Percentiles rank a stretch among this genome's conserved stretches.
Evolutionary conservation across 1,284 basidiomycete genomes (phyloP).

Genomic region (Meira nashicola): DNA sequence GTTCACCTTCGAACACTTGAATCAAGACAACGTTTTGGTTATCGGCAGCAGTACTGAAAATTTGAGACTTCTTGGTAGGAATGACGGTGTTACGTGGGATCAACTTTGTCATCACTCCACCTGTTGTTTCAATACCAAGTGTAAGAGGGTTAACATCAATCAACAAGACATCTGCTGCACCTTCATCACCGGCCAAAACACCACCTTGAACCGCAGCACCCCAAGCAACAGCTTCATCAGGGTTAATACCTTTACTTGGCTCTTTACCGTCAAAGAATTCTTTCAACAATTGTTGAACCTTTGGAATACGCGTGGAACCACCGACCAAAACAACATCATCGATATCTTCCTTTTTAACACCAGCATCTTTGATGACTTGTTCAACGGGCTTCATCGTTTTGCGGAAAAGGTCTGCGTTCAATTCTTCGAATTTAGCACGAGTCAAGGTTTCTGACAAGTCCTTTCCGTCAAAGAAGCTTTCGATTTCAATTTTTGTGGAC

Average conservation of each 20-base stretch:
- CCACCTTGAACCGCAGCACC: constrained; percentile 97
- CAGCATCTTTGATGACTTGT: constrained; percentile 95
- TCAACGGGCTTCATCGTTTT: constrained; percentile 99
- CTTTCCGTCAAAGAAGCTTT: constrained; percentile 85
- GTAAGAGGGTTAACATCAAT: constrained; percentile 93
- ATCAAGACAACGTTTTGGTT: constrained; percentile 58
- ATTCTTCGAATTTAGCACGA: constrained; percentile 95
- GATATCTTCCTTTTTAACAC: constrained; percentile 93
- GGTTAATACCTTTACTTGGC: constrained; percentile 87
- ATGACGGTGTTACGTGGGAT: constrained; percentile 96
- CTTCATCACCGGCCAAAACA: constrained; percentile 83
- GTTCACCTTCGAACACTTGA: constrained; percentile 86
- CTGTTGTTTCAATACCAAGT: constrained; percentile 96
- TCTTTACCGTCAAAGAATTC: constrained; percentile 86
- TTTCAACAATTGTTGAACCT: constrained; percentile 92
- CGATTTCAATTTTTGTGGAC: constrained; percentile 69
- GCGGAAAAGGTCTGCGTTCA: constrained; percentile 97
- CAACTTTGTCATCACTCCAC: constrained; percentile 96
- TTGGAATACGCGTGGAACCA: constrained; percentile 97
- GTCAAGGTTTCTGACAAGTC: constrained; percentile 96
- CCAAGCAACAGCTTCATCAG: constrained; percentile 71
- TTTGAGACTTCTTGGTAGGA: constrained; percentile 94
- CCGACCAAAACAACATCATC: constrained; percentile 86
- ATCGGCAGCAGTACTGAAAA: constrained; percentile 71
- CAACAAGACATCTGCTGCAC: constrained; percentile 74